Conservation (phyloP, 768 basidiomycete genomes). For the Tricholomella constricta region DNA sequence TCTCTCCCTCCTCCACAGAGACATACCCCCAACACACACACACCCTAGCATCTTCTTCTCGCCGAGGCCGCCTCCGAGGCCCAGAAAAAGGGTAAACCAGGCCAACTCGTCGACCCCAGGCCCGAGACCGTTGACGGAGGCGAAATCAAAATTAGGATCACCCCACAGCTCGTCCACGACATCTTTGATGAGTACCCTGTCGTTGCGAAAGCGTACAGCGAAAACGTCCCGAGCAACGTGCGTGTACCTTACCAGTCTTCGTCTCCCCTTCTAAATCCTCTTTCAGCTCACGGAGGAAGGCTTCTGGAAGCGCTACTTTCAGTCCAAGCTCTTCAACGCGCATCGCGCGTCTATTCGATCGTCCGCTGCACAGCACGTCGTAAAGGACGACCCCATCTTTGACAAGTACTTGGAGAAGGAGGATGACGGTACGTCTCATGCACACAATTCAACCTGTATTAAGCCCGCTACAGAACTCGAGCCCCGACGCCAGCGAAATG, state of each 20-base stretch:
- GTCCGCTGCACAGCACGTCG: conserved; percentile 78
- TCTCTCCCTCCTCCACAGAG: conserved; percentile 7
- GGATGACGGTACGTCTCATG: conserved; percentile 75
- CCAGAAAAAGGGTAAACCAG: conserved; percentile 80
- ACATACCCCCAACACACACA: conserved; percentile 20
- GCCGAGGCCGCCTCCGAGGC: conserved; percentile 74
- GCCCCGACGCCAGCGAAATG: conserved; percentile 68
- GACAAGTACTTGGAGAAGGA: conserved; percentile 96
- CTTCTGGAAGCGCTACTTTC: conserved; percentile 98
- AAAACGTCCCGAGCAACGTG: conserved; percentile 90
- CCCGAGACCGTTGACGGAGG: conserved; percentile 83
- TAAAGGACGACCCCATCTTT: conserved; percentile 91
- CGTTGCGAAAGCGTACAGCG: conserved; percentile 87
- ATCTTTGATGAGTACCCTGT: conserved; percentile 99
- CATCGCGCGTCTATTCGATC: conserved; percentile 93
- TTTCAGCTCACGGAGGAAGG: conserved; percentile 81
- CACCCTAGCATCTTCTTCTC: conserved; percentile 66
- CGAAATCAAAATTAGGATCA: conserved; percentile 87
- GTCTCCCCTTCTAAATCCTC: not conserved
- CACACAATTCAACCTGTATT: not conserved
- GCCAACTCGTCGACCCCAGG: conserved; percentile 85
- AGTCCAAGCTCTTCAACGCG: conserved; percentile 92
- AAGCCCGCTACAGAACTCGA: conserved; percentile 58
- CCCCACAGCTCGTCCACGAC: conserved; percentile 89
- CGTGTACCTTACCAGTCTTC: conserved; percentile 17